Base-by-base conservation (phyloP, 2,329 filamentous ascomycete genomes). In the Fusarium sp. region DNA sequence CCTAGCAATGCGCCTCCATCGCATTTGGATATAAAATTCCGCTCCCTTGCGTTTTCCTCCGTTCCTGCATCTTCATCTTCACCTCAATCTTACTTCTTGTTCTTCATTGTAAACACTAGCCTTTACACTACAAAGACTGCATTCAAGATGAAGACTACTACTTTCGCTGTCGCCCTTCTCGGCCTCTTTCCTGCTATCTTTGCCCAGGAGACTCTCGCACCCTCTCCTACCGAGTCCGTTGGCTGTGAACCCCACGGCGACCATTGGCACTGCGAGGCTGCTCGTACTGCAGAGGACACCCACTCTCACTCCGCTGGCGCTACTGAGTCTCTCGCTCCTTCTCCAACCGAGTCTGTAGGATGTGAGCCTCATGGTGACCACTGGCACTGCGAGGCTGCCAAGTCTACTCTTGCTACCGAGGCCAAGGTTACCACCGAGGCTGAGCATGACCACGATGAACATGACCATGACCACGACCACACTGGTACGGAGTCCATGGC, bases 161-260 rank as follows among this genome's bases (percentile, higher is more conserved):
- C 71, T 28, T 67, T 74, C 40, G 65, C 71, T 2, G 31, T 71
- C 52, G 69, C 71, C 50, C 65, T 74, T 18, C 41, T 74, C 12
- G 58, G 72, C 54, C 55, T 74, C 33, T 52, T 74, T 51, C 72
- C 72, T 4, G 38, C 71, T 34, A 46, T 66, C 31, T 37, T 74
- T 37, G 72, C 67, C 33, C 70, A 65, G 28, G 57, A 51, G 47
- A 51, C 47, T 30, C 47, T 51, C 1, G 47, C 68, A 44, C 66
- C 72, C 7, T 74, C 72, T 9, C 72, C 72, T 15, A 73, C 72
- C 44, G 72, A 73, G 67, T 74, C 72, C 2, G 55, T 64, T 13
- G 72, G 72, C 10, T 74, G 72, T 11, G 69, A 72, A 8, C 57
- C 69, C 6, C 71, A 73, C 37, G 69, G 71, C 8, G 71, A 73